These are phyloP conservation scores for Melastoma malabathricum DNA, from an alignment of 345 rosid species.

Conservation along the genomic window DNA sequence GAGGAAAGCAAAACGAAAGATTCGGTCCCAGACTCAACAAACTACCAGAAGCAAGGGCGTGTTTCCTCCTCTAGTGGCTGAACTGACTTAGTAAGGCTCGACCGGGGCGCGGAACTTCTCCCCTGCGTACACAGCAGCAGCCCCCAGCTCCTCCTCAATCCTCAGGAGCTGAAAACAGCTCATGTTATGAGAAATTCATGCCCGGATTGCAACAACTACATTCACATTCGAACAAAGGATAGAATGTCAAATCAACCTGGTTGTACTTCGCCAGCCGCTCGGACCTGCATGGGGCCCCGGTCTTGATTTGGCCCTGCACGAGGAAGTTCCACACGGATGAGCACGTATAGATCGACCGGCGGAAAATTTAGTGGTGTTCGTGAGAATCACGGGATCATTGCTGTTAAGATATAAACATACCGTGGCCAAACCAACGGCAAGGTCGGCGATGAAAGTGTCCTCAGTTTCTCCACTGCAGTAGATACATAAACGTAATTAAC, in stretches of 20 bases:
- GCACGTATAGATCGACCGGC: too few relatives aligned
- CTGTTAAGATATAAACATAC: slow-evolving; percentile 15
- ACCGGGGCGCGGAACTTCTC: too few relatives aligned
- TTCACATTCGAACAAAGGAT: not conserved
- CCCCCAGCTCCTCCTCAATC: too few relatives aligned
- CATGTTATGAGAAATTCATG: too few relatives aligned
- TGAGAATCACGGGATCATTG: not conserved
- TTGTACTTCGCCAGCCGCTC: slow-evolving; percentile 95
- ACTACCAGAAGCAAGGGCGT: not conserved
- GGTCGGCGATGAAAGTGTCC: slow-evolving; percentile 94
- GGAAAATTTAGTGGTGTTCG: not conserved
- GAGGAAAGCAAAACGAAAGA: too few relatives aligned
- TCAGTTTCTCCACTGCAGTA: slow-evolving; percentile 83
- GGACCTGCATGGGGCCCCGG: slow-evolving; percentile 97
- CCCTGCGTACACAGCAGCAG: too few relatives aligned
- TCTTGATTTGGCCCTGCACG: slow-evolving; percentile 88
- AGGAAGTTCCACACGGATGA: not conserved
- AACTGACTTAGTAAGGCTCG: too few relatives aligned
- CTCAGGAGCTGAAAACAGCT: too few relatives aligned
- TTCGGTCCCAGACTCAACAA: too few relatives aligned
- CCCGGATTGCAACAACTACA: not conserved
- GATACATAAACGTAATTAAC: not conserved
- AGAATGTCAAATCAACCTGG: slow-evolving; percentile 31
- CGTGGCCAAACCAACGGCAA: slow-evolving; percentile 87
- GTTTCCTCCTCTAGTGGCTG: too few relatives aligned